phyloP scores from a whole-genome alignment of 1,284 basidiomycete genomes.

The Singerocomus inundabilis region DNA sequence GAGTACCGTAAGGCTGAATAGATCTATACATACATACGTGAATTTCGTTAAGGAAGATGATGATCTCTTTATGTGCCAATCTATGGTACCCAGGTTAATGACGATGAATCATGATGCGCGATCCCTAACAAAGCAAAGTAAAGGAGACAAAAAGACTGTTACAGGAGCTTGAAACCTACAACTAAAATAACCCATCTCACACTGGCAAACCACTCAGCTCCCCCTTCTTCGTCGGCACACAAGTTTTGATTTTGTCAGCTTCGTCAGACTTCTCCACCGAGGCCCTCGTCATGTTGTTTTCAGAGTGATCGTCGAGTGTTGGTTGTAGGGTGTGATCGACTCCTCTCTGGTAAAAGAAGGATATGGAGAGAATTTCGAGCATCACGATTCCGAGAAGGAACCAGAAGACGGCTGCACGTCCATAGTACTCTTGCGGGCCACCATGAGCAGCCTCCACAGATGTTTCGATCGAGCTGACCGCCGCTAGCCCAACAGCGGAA shows the following conservation, averaged over 20 bases:
- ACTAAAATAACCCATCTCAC: not conserved
- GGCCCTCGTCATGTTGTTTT: not conserved
- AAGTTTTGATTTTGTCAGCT: not conserved
- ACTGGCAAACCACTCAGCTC: not conserved
- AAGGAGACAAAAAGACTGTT: not conserved
- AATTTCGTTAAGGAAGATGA: not conserved
- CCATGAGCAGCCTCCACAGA: constrained; percentile 39
- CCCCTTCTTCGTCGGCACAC: not conserved
- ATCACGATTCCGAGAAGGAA: constrained; percentile 45
- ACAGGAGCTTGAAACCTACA: not conserved
- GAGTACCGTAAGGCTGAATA: too few species aligned
- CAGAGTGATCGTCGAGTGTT: not conserved
- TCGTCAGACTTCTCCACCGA: not conserved
- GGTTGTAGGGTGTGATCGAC: constrained; percentile 4
- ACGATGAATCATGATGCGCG: not conserved
- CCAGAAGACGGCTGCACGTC: constrained; percentile 48
- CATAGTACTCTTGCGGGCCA: constrained; percentile 35
- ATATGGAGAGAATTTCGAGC: constrained; percentile 35
- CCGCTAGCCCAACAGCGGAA: constrained; percentile 47
- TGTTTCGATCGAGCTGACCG: constrained; percentile 46
- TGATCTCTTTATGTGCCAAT: not conserved
- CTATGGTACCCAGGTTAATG: not conserved
- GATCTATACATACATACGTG: not conserved
- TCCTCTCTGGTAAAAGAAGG: constrained; percentile 40
- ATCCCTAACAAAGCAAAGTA: not conserved